Base-by-base conservation (phyloP, 2,329 filamentous ascomycete genomes). In the Fusarium sp. region DNA sequence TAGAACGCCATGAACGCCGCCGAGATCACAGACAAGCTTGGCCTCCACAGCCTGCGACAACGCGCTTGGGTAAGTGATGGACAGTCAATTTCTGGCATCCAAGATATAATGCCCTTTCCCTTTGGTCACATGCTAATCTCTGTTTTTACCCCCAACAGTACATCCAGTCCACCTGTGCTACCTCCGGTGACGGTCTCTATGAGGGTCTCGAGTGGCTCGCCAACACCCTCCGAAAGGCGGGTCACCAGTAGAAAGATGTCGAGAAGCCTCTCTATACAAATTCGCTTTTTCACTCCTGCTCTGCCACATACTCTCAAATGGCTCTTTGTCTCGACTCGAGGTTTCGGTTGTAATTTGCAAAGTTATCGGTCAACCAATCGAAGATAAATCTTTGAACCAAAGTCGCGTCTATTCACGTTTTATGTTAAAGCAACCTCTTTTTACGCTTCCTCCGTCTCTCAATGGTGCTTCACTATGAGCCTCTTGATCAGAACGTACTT, bases 1-100 rank as follows among this genome's bases (percentile, higher is more conserved):
- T 78, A 97, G 94, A 98, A 98, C 81, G 96, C 96, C 84, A 98
- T 98, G 96, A 98, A 97, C 85, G 95, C 96, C 79, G 95, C 96
- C 80, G 96, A 99, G 88, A 98, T 99, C 84, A 99, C 96, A 84
- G 95, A 99, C 87, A 98, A 98, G 91, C 93, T 99, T 84, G 96
- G 96, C 81, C 94, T 99, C 79, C 95, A 98, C 91, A 97, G 93
- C 86, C 88, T 99, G 89, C 93, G 94, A 89, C 93, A 97, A 88
- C 94, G 96, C 83, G 92, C 93, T 79, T 99, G 96, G 96, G 96
- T 99, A 94, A 82, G 94, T 86, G 9, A 67, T 24, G n/a, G 23
- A 64, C 21, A 70, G 43, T 66, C 39, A 26, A 57, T 52, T 15
- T 55, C 29, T 43, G 37, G n/a, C 8, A 16, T 52, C 26, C 26